Evolutionary conservation across 2,329 filamentous ascomycete genomes (phyloP), one percentile per base, ranked within the genome.

Genomic region (Colletotrichum godetiae): DNA sequence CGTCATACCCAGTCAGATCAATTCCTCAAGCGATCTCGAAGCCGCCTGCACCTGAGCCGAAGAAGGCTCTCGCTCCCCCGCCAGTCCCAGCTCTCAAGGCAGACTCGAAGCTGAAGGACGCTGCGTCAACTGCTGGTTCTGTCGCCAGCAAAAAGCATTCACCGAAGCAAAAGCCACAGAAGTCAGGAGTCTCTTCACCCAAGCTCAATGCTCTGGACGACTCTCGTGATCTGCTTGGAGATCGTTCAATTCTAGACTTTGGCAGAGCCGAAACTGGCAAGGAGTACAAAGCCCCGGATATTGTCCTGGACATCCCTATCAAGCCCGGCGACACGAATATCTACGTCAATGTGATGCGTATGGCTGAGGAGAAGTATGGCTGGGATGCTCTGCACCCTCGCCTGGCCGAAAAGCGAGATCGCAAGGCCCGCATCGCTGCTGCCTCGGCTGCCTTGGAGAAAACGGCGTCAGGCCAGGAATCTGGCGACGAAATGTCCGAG

Each of bases 321-420:
- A 90, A 92, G 71, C 76, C 78, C 5, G 94, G 95, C 53, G 92
- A 94, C 77, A 93, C 91, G 46, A 98, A 98, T 81, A 95, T 96
- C 76, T 96, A 97, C 74, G 91, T 99, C 84, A 98, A 98, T 82
- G 98, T 98, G 76, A 95, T 96, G 79, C 94, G 95, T 57, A 88
- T 98, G 83, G 97, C 97, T 12, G 95, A 98, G 82, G 95, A 97
- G 75, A 93, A 93, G 75, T 98, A 98, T 81, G 97, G 97, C 29
- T 98, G 96, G 88, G 95, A 97, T 74, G 97, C 96, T 0, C 88
- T 98, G 46, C 95, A 98, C 80, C 97, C 97, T 35, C 93, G 95
- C 8, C 88, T 97, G 75, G 97, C 97, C 2, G 95, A 95, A 37
- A 94, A 97, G 76, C 92, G 94, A 75, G 95, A 97, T 78, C 93